Evolutionary conservation across 2,329 filamentous ascomycete genomes (phyloP).

Genomic region (Ceratocystiopsis sp.): DNA sequence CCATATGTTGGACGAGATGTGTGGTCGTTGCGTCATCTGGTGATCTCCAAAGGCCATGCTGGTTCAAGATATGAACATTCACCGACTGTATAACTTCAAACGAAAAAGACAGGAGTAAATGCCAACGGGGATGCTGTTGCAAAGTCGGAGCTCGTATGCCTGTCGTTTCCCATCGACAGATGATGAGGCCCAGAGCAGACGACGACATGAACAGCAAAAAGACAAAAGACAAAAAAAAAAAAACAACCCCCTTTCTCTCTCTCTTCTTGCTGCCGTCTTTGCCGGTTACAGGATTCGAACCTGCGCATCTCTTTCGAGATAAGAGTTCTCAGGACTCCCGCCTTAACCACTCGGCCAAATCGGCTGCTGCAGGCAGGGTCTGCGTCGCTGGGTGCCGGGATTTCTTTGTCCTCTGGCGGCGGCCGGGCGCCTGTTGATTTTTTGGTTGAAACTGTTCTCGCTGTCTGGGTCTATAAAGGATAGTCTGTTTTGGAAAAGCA

Average conservation of each 20-base stretch:
- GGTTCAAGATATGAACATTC: too few relatives aligned
- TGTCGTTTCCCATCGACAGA: not conserved
- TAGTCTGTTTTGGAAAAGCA: not conserved
- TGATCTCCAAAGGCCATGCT: too few relatives aligned
- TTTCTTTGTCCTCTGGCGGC: not conserved
- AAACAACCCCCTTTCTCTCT: not conserved
- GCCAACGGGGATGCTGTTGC: too few relatives aligned
- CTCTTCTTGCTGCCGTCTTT: not conserved
- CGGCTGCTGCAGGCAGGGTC: constrained; percentile 3
- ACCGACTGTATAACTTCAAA: too few relatives aligned
- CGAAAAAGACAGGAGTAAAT: too few relatives aligned
- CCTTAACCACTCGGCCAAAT: constrained; percentile 11
- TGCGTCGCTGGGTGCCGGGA: not conserved
- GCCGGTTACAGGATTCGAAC: constrained; percentile 12
- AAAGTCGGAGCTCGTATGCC: too few relatives aligned
- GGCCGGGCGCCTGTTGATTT: too few relatives aligned
- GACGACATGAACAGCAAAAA: not conserved
- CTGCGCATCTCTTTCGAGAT: constrained; percentile 10
- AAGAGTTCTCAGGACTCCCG: constrained; percentile 11
- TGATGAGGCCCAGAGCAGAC: not conserved
- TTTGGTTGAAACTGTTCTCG: not conserved
- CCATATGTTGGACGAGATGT: too few relatives aligned
- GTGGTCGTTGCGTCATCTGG: too few relatives aligned
- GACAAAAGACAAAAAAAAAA: not conserved
- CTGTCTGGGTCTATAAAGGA: constrained; percentile 2